Evolutionary conservation across 768 basidiomycete genomes (phyloP), one percentile per base, ranked within the genome.

Genomic region (Tephrocybe sp.): DNA sequence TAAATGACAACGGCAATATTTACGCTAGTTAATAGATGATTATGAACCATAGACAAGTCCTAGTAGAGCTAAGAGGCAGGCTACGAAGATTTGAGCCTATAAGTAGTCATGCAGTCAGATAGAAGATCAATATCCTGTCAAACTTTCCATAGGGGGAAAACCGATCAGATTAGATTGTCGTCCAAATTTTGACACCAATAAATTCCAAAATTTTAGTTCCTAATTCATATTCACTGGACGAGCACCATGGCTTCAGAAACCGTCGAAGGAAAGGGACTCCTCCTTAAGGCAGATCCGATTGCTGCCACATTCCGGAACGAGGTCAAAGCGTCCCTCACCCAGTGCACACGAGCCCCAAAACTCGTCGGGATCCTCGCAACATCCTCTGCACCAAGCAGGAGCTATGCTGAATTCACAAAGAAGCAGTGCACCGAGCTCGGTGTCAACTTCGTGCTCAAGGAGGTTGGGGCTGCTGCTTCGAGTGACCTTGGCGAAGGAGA

Each of bases 361-460:
- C 77, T 99, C 22, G 85, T 98, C 45, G 96, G 95, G 1, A 96
- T 98, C 59, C 77, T 99, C 20, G 87, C 91, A 0, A 96, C 93
- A 1, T 80, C 85, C 1, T 84, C 85, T 4, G 82, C 82, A 6
- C 91, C 92, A 0, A 91, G 89, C 67, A 82, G 77, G 58, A 80
- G 77, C 59, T 96, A 96, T 61, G 87, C 92, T 7, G 85, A 95
- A 53, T 98, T 97, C 65, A 98, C 97, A 26, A 77, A 77, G 64
- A 94, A 86, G 65, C 92, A 95, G 59, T 98, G 97, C 67, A 82
- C 88, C 36, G 85, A 82, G 33, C 77, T 98, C 23, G 95, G 94
- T 0, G 84, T 99, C 45, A 80, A 85, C 32, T 99, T 93, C 65
- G 84, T 90, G 45, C 74, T 99, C 52, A 84, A 82, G 60, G 73